Evolutionary conservation across 345 rosid species (phyloP).

Genomic region (Barbarea vulgaris): DNA sequence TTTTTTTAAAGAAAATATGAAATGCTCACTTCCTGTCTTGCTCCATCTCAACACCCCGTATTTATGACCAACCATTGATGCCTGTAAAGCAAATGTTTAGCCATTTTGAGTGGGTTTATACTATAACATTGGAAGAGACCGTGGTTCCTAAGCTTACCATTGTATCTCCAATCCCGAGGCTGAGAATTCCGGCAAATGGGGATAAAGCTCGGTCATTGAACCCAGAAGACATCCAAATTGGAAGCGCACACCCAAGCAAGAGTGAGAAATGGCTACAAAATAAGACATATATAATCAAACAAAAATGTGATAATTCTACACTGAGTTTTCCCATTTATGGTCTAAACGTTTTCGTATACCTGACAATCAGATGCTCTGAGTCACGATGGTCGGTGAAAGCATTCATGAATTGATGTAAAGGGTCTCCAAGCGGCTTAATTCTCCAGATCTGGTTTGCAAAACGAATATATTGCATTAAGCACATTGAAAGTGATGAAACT

Average conservation of each 20-base stretch:
- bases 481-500: background rate
- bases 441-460: conserved; percentile 70
- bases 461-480: background rate
- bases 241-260: conserved; percentile 93
- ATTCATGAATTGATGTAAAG: conserved; percentile 80
- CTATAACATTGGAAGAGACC: no score
- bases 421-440: conserved; percentile 82
- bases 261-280: conserved; percentile 84
- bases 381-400: conserved; percentile 98
- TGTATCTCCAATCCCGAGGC: conserved; percentile 98
- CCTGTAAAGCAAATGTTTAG: conserved; percentile 46
- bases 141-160: conserved; percentile 57
- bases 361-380: conserved; percentile 89
- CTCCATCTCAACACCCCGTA: conserved; percentile 96
- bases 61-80: conserved; percentile 95
- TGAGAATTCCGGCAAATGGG: conserved; percentile 95
- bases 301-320: background rate
- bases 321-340: background rate
- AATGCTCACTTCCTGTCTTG: conserved; percentile 77
- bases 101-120: background rate
- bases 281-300: conserved; percentile 13
- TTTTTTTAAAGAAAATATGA: background rate
- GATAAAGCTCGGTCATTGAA: conserved; percentile 93
- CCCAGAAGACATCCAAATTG: conserved; percentile 96
- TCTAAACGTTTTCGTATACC: conserved; percentile 45